Percentiles rank a stretch among this genome's conserved stretches.
phyloP scores from a whole-genome alignment of 306 rosid genomes.

The Lupinus albus region DNA sequence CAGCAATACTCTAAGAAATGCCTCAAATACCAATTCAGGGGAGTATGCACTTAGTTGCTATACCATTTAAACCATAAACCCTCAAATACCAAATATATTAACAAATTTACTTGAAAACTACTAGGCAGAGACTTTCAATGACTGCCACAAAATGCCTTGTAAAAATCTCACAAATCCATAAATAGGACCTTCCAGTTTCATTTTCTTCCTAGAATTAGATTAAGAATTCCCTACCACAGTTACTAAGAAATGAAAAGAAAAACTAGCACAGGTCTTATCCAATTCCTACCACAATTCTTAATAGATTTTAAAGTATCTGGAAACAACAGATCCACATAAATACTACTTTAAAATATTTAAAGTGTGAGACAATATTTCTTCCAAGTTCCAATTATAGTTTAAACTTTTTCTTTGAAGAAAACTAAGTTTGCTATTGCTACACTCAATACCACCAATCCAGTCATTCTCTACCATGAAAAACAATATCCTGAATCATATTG shows the following conservation, averaged over 20 bases:
- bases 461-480: conserved; percentile 22
- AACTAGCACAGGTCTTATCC: conserved; percentile 18
- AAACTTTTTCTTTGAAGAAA: conserved; percentile 16
- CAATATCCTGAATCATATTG: conserved; percentile 9
- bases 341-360: not conserved
- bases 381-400: conserved; percentile 1
- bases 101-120: not conserved
- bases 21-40: not conserved
- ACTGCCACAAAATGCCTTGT: not conserved
- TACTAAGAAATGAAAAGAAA: not conserved
- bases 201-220: conserved; percentile 14
- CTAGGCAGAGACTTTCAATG: not conserved
- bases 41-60: conserved; percentile 21
- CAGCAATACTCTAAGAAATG: no score
- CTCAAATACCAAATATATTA: not conserved
- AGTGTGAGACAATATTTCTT: not conserved
- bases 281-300: conserved; percentile 8
- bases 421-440: conserved; percentile 31
- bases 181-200: not conserved
- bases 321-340: not conserved
- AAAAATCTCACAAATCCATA: conserved; percentile 11
- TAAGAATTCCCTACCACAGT: conserved; percentile 7
- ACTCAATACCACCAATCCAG: not conserved
- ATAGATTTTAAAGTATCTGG: conserved; percentile 12
- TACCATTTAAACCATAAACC: not conserved